Conservation (phyloP, 2,329 filamentous ascomycete species). For the Fusarium sp. region DNA sequence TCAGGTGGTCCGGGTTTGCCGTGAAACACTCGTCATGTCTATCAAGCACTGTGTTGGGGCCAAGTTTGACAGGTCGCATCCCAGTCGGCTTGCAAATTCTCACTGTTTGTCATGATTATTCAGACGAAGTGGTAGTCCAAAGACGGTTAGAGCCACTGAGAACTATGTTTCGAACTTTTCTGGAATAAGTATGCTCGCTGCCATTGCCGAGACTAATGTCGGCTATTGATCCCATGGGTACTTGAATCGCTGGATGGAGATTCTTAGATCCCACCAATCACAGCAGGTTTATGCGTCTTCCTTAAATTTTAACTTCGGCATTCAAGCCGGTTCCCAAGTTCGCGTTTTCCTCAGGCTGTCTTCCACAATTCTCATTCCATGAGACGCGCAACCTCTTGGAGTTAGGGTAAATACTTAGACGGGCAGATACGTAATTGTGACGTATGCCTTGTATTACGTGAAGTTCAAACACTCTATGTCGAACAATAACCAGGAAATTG, state of each 20-base stretch:
- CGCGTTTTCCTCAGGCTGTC: not conserved
- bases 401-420: not conserved
- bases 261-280: not conserved
- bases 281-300: accelerated
- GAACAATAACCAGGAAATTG: not conserved
- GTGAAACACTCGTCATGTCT: not conserved
- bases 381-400: accelerated
- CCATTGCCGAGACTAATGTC: not conserved
- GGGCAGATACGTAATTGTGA: not conserved
- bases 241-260: not conserved
- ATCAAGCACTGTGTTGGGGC: not conserved
- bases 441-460: too few relatives aligned
- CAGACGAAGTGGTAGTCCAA: not conserved
- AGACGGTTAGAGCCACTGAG: not conserved
- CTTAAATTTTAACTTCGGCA: not conserved
- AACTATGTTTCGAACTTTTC: not conserved
- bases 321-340: not conserved
- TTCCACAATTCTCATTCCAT: too few relatives aligned
- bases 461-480: too few relatives aligned
- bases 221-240: not conserved
- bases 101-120: not conserved
- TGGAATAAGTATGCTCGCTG: not conserved
- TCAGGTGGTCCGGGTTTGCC: not conserved
- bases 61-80: not conserved
- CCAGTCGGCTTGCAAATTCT: not conserved